These are phyloP conservation scores for Novymonas esmeraldas DNA, from an alignment of 208 protist species.

Conservation along the genomic window DNA sequence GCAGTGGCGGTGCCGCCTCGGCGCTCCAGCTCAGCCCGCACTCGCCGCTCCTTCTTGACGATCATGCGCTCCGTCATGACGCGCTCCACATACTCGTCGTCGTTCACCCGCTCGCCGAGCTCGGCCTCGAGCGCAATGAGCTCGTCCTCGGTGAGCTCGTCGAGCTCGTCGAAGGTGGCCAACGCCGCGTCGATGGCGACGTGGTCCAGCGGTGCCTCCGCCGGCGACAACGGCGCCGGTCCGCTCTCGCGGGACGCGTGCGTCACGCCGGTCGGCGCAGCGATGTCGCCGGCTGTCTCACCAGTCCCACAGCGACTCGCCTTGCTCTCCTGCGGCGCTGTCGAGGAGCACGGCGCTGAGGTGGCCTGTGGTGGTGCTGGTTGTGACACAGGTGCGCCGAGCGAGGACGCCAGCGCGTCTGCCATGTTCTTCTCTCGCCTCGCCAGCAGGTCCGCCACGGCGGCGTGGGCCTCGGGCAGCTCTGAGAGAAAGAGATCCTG, in stretches of 20 bases:
- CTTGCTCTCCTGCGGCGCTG: too few relatives aligned
- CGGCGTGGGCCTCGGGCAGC: constrained; percentile 59
- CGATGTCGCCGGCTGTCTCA: too few relatives aligned
- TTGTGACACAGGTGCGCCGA: background rate
- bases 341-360: background rate
- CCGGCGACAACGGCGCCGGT: background rate
- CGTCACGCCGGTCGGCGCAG: too few relatives aligned
- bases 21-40: constrained; percentile 48
- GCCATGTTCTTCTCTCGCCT: constrained; percentile 25
- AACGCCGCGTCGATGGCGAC: constrained; percentile 33
- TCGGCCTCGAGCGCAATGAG: constrained; percentile 76
- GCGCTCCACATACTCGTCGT: constrained; percentile 74
- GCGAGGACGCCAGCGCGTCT: constrained; percentile 7
- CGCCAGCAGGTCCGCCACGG: constrained; percentile 50
- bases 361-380: background rate
- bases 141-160: constrained; percentile 84
- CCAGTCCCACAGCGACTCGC: too few relatives aligned
- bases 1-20: constrained; percentile 8
- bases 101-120: constrained; percentile 66
- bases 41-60: constrained; percentile 77
- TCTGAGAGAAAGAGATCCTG: constrained; percentile 72
- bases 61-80: constrained; percentile 84
- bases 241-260: background rate
- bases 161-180: constrained; percentile 71
- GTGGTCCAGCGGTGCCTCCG: constrained; percentile 11